These are phyloP conservation scores for Oryza australiensis DNA, from an alignment of 176 grass and related monocot species.

Conservation along the genomic window DNA sequence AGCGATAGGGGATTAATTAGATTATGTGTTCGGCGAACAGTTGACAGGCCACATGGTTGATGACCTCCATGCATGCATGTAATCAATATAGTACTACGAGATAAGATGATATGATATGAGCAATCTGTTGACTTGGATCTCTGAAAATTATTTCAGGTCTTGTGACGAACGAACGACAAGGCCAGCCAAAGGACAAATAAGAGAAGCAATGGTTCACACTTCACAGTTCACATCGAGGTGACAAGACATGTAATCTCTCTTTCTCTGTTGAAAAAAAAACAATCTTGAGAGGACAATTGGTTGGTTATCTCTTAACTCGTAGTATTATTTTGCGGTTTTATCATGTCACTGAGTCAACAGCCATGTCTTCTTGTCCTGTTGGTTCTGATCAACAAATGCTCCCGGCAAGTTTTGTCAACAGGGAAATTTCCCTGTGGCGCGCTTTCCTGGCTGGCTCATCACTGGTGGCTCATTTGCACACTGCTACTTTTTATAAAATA, in stretches of 20 bases:
- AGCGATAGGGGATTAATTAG: background rate
- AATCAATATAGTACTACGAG: background rate
- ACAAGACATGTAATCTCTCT: background rate
- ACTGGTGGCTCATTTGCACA: background rate
- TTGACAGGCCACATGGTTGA: conserved; percentile 54
- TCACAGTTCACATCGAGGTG: background rate
- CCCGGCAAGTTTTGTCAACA: background rate
- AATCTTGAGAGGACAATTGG: background rate
- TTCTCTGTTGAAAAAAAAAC: background rate
- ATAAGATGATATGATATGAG: background rate
- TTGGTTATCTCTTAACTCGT: background rate
- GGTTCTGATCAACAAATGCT: background rate
- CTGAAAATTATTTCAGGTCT: conserved; percentile 9
- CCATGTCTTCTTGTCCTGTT: conserved; percentile 23
- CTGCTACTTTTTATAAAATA: background rate
- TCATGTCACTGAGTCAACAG: conserved; percentile 13
- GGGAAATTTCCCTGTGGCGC: conserved; percentile 35
- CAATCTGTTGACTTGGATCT: conserved; percentile 30
- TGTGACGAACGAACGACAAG: background rate
- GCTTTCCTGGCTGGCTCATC: background rate
- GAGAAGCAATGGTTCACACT: conserved; percentile 25
- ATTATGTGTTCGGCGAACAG: conserved; percentile 20
- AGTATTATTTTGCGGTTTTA: background rate
- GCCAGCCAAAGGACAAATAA: conserved; percentile 31
- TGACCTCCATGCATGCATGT: conserved; percentile 8